Percentiles rank a stretch among this genome's conserved stretches.
Evolutionary conservation across 73 alveolate species (phyloP).

Genomic region (Paramecium caudatum): DNA sequence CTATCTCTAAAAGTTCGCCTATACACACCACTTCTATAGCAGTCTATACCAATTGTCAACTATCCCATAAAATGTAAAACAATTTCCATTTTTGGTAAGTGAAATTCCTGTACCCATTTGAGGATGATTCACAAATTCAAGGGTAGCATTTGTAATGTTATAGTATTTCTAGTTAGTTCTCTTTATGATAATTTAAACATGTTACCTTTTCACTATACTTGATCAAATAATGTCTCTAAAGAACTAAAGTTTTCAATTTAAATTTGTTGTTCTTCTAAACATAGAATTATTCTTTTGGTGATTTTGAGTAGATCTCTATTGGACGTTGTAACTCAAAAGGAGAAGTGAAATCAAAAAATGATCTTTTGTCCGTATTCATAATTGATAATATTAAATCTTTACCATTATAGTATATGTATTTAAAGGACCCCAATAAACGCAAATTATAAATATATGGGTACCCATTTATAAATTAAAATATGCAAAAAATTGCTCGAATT

Average conservation of each 20-base stretch:
- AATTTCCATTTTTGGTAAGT: neutral
- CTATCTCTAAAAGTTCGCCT: slow-evolving; percentile 57
- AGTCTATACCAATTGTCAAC: slow-evolving; percentile 22
- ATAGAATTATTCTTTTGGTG: slow-evolving; percentile 7
- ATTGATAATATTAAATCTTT: slow-evolving; percentile 26
- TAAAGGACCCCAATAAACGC: slow-evolving; percentile 51
- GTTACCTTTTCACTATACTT: slow-evolving; percentile 18
- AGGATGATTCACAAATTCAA: slow-evolving; percentile 6
- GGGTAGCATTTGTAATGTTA: neutral
- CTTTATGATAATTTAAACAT: neutral
- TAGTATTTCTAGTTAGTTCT: neutral
- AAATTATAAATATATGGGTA: too few species aligned
- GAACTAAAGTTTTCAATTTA: slow-evolving; percentile 4
- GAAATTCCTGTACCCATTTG: slow-evolving; percentile 43
- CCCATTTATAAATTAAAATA: too few species aligned
- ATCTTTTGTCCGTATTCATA: slow-evolving; percentile 8
- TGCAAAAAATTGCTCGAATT: slow-evolving; percentile 41
- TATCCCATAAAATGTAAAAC: slow-evolving; percentile 41
- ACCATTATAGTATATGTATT: neutral
- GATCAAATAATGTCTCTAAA: slow-evolving; percentile 14
- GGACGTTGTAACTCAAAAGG: slow-evolving; percentile 32
- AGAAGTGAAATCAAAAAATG: slow-evolving; percentile 19
- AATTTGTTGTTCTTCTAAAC: neutral
- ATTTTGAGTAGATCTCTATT: neutral
- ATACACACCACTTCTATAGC: slow-evolving; percentile 36